These are phyloP conservation scores for Trichoderma simmonsii DNA, from an alignment of 2,329 filamentous ascomycete species.

Conservation along the genomic window DNA sequence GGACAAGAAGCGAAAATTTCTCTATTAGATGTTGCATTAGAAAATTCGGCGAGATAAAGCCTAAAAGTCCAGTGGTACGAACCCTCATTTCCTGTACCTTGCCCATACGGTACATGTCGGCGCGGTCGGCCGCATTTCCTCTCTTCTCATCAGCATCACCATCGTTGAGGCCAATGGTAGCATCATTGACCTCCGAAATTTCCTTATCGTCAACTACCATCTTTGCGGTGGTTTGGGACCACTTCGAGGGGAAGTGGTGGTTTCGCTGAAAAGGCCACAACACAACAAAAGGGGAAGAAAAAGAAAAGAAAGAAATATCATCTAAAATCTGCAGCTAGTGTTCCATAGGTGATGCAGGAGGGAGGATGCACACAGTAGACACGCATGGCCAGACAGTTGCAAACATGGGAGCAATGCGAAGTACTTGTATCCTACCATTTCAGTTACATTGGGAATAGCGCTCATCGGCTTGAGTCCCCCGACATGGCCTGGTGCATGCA, in stretches of 20 bases:
- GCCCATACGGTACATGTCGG: conserved; percentile 10
- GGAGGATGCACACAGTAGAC: background rate
- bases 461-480: background rate
- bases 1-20: conserved; percentile 1
- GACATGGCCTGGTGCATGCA: background rate
- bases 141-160: background rate
- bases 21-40: background rate
- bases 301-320: background rate
- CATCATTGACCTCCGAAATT: background rate
- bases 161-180: background rate
- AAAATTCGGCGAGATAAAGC: background rate
- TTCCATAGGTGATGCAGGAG: background rate
- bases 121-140: background rate
- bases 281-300: background rate
- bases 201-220: background rate
- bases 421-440: background rate
- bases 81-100: background rate
- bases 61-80: background rate
- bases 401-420: background rate
- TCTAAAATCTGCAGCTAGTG: background rate
- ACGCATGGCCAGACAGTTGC: background rate
- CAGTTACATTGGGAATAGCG: background rate
- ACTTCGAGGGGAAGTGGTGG: background rate
- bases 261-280: background rate
- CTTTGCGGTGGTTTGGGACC: background rate